phyloP scores from a whole-genome alignment of 2,329 filamentous ascomycete genomes.

The Penicillium sp. region DNA sequence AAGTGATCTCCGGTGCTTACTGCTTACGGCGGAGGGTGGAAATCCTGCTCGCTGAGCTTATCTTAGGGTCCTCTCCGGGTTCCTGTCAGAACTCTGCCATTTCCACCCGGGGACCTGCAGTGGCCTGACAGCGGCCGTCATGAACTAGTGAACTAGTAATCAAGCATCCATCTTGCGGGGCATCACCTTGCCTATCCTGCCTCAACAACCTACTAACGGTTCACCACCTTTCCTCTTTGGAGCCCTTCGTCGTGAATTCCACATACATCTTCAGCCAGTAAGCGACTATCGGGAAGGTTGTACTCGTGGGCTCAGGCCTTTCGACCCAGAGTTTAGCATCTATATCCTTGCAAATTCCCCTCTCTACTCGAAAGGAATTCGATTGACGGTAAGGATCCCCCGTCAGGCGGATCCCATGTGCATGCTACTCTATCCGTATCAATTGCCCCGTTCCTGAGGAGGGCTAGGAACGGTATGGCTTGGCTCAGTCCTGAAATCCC shows the following conservation, averaged over 20 bases:
- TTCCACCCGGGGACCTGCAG: background rate
- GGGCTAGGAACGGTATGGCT: background rate
- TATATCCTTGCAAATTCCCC: conserved; percentile 7
- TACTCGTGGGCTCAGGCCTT: conserved; percentile 11
- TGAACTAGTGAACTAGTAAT: background rate
- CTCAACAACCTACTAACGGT: background rate
- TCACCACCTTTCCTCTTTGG: background rate
- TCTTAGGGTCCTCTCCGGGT: background rate
- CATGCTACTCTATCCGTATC: background rate
- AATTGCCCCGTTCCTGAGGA: background rate
- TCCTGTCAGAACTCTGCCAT: background rate
- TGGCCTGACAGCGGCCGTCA: background rate
- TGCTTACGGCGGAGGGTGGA: no score
- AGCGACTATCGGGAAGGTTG: conserved; percentile 2
- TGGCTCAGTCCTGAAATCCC: background rate
- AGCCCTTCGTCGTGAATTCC: background rate
- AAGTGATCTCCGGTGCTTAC: background rate
- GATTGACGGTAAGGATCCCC: conserved; percentile 18
- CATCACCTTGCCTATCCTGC: background rate
- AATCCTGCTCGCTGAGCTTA: conserved; percentile 13
- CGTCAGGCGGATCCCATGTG: background rate
- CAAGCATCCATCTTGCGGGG: background rate
- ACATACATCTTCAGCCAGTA: conserved; percentile 2
- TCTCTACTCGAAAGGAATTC: conserved; percentile 5
- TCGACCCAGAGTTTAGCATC: conserved; percentile 6